phyloP scores from a whole-genome alignment of 2,329 filamentous ascomycete genomes.

The Calonectria leucothoes region DNA sequence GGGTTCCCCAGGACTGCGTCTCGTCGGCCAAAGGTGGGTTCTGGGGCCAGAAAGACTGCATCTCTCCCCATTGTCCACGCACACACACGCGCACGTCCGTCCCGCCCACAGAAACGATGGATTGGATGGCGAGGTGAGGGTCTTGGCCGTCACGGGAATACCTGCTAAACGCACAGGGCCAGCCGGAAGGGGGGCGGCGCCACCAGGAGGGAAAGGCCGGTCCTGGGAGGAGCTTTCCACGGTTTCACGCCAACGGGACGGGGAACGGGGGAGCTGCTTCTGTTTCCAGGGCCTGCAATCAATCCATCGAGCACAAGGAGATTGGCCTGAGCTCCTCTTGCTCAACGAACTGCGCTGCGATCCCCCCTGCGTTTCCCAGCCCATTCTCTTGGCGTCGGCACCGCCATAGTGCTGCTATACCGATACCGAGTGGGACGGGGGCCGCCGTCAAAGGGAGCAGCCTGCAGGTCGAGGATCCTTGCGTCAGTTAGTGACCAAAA shows the following conservation, averaged over 20 bases:
- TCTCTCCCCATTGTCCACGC: neutral
- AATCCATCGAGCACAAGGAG: neutral
- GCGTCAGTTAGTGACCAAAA: conserved; percentile 2
- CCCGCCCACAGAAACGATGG: conserved; percentile 1
- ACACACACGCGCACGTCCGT: neutral
- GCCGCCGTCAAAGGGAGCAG: neutral
- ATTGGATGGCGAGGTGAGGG: neutral
- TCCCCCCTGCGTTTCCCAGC: conserved; percentile 13
- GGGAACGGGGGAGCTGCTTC: no score
- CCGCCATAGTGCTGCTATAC: neutral
- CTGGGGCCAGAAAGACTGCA: neutral
- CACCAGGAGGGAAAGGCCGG: neutral
- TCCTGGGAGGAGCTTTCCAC: conserved; percentile 12
- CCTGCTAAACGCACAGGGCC: neutral
- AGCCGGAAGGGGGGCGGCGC: neutral
- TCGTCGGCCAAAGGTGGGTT: neutral
- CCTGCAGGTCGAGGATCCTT: conserved; percentile 9
- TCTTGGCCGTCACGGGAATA: neutral
- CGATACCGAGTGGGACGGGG: neutral
- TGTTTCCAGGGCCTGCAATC: conserved; percentile 10
- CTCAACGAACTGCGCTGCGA: neutral
- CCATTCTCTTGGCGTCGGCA: neutral
- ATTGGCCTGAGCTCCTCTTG: neutral
- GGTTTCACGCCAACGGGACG: conserved; percentile 14
- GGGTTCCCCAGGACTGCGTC: conserved; percentile 1